A percentile compares a stretch with the other conserved stretches of the same genome.
phyloP scores from a whole-genome alignment of 768 basidiomycete genomes.

The Lactarius sp. region DNA sequence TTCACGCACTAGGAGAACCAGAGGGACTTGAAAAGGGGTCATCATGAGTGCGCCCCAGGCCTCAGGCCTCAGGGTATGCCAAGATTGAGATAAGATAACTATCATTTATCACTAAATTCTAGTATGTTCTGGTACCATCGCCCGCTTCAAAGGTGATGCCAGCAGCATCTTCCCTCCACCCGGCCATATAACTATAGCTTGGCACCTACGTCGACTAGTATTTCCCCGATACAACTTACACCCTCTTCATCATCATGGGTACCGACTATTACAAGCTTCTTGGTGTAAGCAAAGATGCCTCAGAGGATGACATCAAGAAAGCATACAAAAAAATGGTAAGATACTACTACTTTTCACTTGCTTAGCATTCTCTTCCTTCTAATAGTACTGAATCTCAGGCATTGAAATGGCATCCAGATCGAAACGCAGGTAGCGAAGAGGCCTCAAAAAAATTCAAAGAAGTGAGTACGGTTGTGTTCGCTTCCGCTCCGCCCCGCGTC shows the following conservation, averaged over 20 bases:
- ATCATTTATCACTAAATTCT: slow-evolving; percentile 12
- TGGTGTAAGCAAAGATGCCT: slow-evolving; percentile 66
- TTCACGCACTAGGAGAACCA: too few relatives aligned
- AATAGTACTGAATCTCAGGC: slow-evolving; percentile 43
- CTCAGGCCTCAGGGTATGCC: background rate
- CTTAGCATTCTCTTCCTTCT: background rate
- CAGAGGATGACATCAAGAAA: slow-evolving; percentile 85
- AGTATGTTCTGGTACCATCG: slow-evolving; percentile 15
- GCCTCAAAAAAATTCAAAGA: slow-evolving; percentile 90
- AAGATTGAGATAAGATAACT: slow-evolving; percentile 4
- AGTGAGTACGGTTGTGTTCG: slow-evolving; percentile 38
- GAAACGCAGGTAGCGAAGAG: slow-evolving; percentile 80
- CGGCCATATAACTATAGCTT: background rate
- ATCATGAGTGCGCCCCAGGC: too few relatives aligned
- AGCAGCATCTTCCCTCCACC: background rate
- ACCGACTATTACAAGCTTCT: slow-evolving; percentile 86
- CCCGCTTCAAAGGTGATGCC: background rate
- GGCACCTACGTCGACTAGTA: background rate
- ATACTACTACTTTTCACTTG: slow-evolving; percentile 5
- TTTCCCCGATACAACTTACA: background rate
- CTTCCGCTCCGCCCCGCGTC: background rate
- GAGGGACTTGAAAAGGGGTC: too few relatives aligned
- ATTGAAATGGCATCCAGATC: slow-evolving; percentile 93
- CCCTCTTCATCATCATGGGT: slow-evolving; percentile 48
- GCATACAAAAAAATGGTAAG: slow-evolving; percentile 91